Conservation (phyloP, 164 flowering plant genomes). For the Nymphaea colorata region DNA sequence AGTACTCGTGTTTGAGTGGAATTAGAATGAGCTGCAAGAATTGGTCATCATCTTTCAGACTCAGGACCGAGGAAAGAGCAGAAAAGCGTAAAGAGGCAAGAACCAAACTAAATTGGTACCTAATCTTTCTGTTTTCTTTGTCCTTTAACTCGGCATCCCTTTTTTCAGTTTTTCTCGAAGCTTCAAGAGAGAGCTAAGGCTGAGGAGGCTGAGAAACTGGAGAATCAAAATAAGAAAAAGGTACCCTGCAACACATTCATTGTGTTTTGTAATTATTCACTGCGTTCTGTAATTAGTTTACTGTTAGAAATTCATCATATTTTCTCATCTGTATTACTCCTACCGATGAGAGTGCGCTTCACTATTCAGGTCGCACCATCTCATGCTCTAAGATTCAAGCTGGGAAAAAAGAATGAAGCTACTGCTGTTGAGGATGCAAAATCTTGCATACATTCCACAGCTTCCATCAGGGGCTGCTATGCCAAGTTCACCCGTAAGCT, state of each 20-base stretch:
- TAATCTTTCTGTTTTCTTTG: background rate
- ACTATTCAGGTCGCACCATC: too few species aligned
- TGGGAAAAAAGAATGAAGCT: too few species aligned
- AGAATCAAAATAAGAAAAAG: slow-evolving; percentile 30
- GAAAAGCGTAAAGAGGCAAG: slow-evolving; percentile 79
- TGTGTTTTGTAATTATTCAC: too few species aligned
- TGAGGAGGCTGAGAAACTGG: slow-evolving; percentile 30
- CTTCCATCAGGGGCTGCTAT: too few species aligned
- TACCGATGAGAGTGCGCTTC: too few species aligned
- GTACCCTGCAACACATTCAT: slow-evolving; percentile 3
- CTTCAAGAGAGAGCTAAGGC: slow-evolving; percentile 46
- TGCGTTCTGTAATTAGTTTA: too few species aligned
- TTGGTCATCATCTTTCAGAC: slow-evolving; percentile 43
- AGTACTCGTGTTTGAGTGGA: slow-evolving; percentile 22
- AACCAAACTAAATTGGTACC: slow-evolving; percentile 1
- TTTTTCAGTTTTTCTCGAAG: slow-evolving; percentile 42
- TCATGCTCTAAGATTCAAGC: too few species aligned
- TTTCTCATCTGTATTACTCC: too few species aligned
- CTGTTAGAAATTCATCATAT: too few species aligned
- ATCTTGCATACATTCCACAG: too few species aligned
- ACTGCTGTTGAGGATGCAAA: too few species aligned
- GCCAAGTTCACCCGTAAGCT: too few species aligned
- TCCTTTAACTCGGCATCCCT: background rate
- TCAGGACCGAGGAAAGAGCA: slow-evolving; percentile 86
- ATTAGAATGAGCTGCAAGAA: slow-evolving; percentile 25